A percentile compares a stretch with the other conserved stretches of the same genome.
phyloP scores from a whole-genome alignment of 1,284 basidiomycete species.

The Leccinum fuscescens region DNA sequence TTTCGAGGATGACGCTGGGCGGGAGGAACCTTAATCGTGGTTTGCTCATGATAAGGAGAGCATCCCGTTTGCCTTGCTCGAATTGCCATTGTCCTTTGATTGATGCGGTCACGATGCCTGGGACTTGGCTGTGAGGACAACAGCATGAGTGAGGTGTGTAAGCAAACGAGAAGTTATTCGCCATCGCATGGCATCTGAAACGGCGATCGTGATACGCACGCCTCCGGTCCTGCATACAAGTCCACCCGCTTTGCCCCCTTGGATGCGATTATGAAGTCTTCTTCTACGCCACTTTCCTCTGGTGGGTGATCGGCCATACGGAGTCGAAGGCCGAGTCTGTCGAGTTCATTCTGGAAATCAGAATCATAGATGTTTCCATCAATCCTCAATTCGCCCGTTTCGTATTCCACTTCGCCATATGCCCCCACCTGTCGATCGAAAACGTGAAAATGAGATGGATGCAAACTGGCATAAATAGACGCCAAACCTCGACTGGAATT shows the following conservation, averaged over 20 bases:
- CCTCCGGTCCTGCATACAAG: conserved; percentile 5
- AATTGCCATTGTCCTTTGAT: conserved; percentile 32
- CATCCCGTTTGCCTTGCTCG: conserved; percentile 24
- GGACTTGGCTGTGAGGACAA: conserved; percentile 10
- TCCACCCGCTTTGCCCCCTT: conserved; percentile 16
- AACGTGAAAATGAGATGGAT: neutral
- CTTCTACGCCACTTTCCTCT: conserved; percentile 13
- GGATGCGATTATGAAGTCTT: conserved; percentile 24
- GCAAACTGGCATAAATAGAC: neutral
- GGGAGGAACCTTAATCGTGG: conserved; percentile 25
- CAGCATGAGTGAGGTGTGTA: neutral
- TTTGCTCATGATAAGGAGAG: conserved; percentile 27
- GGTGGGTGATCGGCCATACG: conserved; percentile 14
- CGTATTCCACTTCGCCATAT: conserved; percentile 20
- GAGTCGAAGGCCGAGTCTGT: conserved; percentile 3
- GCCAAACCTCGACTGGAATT: conserved; percentile 21
- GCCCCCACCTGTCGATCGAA: conserved; percentile 23
- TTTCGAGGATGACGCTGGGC: conserved; percentile 8
- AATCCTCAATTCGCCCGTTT: conserved; percentile 23
- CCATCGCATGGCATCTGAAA: neutral
- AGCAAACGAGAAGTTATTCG: neutral
- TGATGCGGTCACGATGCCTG: conserved; percentile 22
- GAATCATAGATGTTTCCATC: conserved; percentile 26
- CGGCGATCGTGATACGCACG: conserved; percentile 14
- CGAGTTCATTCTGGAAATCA: conserved; percentile 18